Base-by-base conservation (phyloP, 306 rosid species). In the Aeschynomene evenia region DNA sequence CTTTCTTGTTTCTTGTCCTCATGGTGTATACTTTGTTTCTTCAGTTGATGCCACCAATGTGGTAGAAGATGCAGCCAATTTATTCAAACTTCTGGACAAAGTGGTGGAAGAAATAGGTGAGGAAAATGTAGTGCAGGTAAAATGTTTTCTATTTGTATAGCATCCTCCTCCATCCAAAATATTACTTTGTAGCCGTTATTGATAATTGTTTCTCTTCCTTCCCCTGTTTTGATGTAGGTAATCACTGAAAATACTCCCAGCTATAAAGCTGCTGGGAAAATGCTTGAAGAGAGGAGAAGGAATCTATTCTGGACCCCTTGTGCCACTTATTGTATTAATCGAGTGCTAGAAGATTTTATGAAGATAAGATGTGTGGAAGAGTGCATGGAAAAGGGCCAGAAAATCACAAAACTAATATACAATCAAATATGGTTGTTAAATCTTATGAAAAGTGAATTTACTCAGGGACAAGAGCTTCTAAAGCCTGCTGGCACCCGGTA, bases 111-210 rank as follows among this genome's bases (percentile, higher is more conserved):
- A 94, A 80, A 81, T 87, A 59, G 97, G 95, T 21, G 95, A 87
- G 87, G 97, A 90, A 81, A 85, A 90, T 77, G 89, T 94, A 20
- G 92, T 88, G 71, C 97, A 94, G 96, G 97, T 94, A 90, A 66
- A 74, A 84, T 82, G 69, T 69, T 80, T 63, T 76, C 68, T 76
- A 57, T 69, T 78, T 39, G 62, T 79, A 57, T 62, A 48, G 67
- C 59, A 19, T 60, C 66, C 52, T 62, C 71, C 70, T 54, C 66
- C 55, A 53, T 72, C 58, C 54, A 37, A 70, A 78, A 68, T 72
- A 55, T 33, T 45, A 20, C 76, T 37, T 55, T 67, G 51, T 55
- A 14, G 62, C 36, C 15, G 61, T 68, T 78, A 33, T 64, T 57
- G 45, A 72, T 77, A 23, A 29, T 61, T 39, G 28, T 45, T 54